Base-by-base conservation (phyloP, 2,329 filamentous ascomycete genomes). In the Huntiella bhutanensis region DNA sequence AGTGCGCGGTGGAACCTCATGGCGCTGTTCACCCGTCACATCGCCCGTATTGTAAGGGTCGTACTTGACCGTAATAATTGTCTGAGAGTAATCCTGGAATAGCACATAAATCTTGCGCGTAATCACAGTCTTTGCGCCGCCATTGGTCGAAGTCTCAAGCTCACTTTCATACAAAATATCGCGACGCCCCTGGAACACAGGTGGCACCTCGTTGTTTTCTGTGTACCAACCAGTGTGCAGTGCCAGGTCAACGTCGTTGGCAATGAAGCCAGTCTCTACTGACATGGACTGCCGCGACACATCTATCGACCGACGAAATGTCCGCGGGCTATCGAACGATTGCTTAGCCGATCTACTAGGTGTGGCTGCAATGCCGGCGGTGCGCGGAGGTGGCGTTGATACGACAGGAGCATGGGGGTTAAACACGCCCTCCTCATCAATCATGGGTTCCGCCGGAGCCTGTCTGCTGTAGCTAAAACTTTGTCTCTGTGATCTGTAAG, bases 51-150 rank as follows among this genome's bases (percentile, higher is more conserved):
- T 77, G 45, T 77, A 73, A 1, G 78, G 67, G 58, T 94, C 82
- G 59, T 81, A 96, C 43, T 71, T 77, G 13, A 79, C 82, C 0
- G 80, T 85, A 55, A 98, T 73, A 52, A 92, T 70, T 0, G 88
- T 96, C 59, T 96, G 91, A 13, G 87, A 95, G 61, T 98, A 98
- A 63, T 98, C 91, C 56, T 86, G 79, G 65, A 84, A 98, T 6
- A 98, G 65, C n/a, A 96, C 68, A 54, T 81, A 91, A 37, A 95
- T 70, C 50, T 87, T 77, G 53, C 87, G 87, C 5, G 80, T 82
- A 15, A 93, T 66, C 1, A 70, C 71, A 1, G 76, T 76, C 58
- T 78, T 80, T 19, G 82, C 77, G 22, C 80, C 79, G 11, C 78
- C 73, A 52, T 78, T 77, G 8, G 73, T 70, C 11, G 79, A 73